Evolutionary conservation across 1,284 basidiomycete species (phyloP).

Genomic region (Rhodotorula sp.): DNA sequence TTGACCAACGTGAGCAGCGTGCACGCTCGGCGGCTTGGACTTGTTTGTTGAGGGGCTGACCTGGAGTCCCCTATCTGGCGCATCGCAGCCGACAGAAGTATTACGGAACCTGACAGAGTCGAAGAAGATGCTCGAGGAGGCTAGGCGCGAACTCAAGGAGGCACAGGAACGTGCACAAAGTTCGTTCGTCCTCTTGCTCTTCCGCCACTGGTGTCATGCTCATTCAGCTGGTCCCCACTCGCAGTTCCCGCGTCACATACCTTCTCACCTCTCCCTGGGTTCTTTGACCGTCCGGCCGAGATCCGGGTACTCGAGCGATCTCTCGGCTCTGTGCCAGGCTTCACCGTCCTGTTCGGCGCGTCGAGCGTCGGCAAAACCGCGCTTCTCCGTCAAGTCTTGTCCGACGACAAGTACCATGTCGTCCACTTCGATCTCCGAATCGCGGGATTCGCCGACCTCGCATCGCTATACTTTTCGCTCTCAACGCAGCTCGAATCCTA

Average conservation of each 20-base stretch:
- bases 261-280: slow-evolving; percentile 69
- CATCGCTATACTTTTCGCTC: slow-evolving; percentile 69
- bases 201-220: not conserved
- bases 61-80: no score
- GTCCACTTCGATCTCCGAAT: slow-evolving; percentile 77
- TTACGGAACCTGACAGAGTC: slow-evolving; percentile 74
- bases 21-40: not conserved
- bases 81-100: slow-evolving; percentile 63
- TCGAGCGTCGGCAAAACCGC: slow-evolving; percentile 76
- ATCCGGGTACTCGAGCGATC: slow-evolving; percentile 62
- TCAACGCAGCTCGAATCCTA: slow-evolving; percentile 73
- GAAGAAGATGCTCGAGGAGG: slow-evolving; percentile 68
- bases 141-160: slow-evolving; percentile 67
- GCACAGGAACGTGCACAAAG: slow-evolving; percentile 50
- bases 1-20: slow-evolving; percentile 59
- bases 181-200: not conserved
- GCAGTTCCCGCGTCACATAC: slow-evolving; percentile 62
- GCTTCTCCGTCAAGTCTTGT: slow-evolving; percentile 70
- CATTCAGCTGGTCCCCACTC: no score
- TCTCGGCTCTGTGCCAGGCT: slow-evolving; percentile 56
- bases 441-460: slow-evolving; percentile 74
- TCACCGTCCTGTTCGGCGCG: slow-evolving; percentile 77
- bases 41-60: no score
- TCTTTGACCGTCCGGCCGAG: slow-evolving; percentile 67
- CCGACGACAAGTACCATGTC: slow-evolving; percentile 64